phyloP scores from a whole-genome alignment of 768 basidiomycete genomes.

The Rhodotorula paludigena region DNA sequence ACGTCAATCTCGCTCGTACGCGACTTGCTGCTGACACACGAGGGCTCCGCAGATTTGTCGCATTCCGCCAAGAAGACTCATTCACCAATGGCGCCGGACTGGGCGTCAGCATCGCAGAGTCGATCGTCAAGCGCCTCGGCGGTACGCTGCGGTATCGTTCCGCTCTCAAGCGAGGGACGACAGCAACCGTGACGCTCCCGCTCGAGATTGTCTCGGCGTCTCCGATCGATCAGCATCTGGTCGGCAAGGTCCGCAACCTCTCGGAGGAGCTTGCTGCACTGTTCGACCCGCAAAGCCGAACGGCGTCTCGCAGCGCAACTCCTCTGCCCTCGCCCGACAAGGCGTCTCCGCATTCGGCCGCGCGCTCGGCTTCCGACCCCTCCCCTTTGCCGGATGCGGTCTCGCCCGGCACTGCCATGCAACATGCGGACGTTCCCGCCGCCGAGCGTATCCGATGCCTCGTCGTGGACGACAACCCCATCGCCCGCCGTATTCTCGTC shows the following conservation, averaged over 20 bases:
- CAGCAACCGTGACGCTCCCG: background rate
- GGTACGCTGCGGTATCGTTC: background rate
- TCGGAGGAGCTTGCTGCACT: background rate
- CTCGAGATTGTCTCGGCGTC: background rate
- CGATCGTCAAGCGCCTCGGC: constrained; percentile 1
- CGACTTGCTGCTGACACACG: background rate
- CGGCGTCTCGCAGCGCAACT: too few relatives aligned
- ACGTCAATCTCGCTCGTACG: background rate
- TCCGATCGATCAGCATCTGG: too few relatives aligned
- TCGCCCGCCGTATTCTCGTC: background rate
- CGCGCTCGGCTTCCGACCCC: too few relatives aligned
- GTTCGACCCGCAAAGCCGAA: background rate
- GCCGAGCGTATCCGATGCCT: background rate
- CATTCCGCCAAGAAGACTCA: constrained; percentile 9
- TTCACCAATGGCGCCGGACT: constrained; percentile 26
- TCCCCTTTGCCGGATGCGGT: too few relatives aligned
- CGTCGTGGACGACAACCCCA: constrained; percentile 11
- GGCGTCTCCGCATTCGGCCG: too few relatives aligned
- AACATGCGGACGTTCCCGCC: background rate
- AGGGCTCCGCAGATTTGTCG: background rate
- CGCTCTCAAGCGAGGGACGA: background rate
- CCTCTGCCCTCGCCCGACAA: too few relatives aligned
- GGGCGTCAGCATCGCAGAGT: constrained; percentile 7
- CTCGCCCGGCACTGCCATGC: too few relatives aligned
- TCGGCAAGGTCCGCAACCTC: too few relatives aligned